Evolutionary conservation across 2,329 filamentous ascomycete genomes (phyloP).

Genomic region (Fusarium illudens): DNA sequence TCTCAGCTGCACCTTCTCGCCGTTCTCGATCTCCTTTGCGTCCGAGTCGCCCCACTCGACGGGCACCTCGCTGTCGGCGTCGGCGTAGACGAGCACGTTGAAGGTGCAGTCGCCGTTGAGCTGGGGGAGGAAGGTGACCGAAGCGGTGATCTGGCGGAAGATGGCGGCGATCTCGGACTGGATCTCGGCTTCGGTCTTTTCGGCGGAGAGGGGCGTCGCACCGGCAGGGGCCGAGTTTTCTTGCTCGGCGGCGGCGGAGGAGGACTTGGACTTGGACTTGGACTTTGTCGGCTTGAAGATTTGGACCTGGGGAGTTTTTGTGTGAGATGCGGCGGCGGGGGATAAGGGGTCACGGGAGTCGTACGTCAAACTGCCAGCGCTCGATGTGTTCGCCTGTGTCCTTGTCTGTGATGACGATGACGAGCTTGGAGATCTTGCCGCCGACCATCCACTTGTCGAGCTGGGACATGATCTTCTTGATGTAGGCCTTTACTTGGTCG

Average conservation of each 20-base stretch:
- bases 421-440: conserved; percentile 96
- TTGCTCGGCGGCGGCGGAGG: conserved; percentile 66
- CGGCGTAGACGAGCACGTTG: conserved; percentile 97
- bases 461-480: conserved; percentile 99
- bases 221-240: conserved; percentile 69
- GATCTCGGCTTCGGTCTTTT: conserved; percentile 93
- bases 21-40: conserved; percentile 93
- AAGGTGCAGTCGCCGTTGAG: conserved; percentile 92
- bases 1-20: conserved; percentile 92
- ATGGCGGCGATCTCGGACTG: conserved; percentile 96
- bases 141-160: conserved; percentile 97
- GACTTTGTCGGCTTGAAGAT: conserved; percentile 41
- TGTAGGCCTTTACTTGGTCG: conserved; percentile 98
- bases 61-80: conserved; percentile 94
- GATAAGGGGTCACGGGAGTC: conserved; percentile 22
- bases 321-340: conserved; percentile 12
- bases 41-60: conserved; percentile 99
- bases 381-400: conserved; percentile 97
- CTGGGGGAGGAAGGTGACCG: conserved; percentile 95
- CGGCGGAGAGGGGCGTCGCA: conserved; percentile 48
- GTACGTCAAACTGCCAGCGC: conserved; percentile 96
- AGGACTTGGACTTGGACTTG: conserved; percentile 52
- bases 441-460: conserved; percentile 97
- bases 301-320: conserved; percentile 22
- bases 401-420: conserved; percentile 96